Base-by-base conservation (phyloP, 805 yeast species). In the Scheffersomyces ergatensis region DNA sequence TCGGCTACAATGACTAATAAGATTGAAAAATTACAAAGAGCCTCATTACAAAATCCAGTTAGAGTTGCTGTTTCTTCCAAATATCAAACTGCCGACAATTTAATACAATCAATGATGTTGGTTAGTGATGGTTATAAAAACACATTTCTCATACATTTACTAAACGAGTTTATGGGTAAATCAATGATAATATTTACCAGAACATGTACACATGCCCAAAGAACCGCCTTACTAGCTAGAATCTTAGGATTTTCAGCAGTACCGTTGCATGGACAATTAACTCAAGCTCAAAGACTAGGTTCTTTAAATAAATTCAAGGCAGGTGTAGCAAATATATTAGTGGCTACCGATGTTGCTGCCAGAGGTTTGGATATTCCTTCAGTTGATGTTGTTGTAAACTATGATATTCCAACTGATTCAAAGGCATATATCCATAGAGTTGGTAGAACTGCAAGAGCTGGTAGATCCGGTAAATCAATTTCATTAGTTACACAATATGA, bases 1-100 rank as follows among this genome's bases (percentile, higher is more conserved):
- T 87, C 96, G 23, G 99, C 99, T n/a, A 92, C 99, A 0, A 87
- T 95, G 83, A 92, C 98, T 2, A 85, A 87, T 34, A 93, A 93
- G 60, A 89, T 92, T 54, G 98, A 90, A 54, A 90, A 90, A 62
- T 72, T 92, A 50, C 98, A 93, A 66, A 73, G 98, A 45, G 98
- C 98, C 1, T 89, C 97, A 27, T 74, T 92, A 49, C 67, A 79
- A 3, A 81, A 87, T 53, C 99, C 99, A 0, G 96, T 90, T 3
- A 80, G 89, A 49, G 89, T 95, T 36, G 89, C 96, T 0, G 96
- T 92, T 3, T 84, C 93, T 14, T 80, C 80, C 49, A 87, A 88
- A 58, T 87, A 89, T 65, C 83, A 92, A 46, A 93, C 98, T 0
- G 99, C 93, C 2, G 96, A 89, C 49, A 89, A 96, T n/a, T 74